Evolutionary conservation across 75 land plant species (phyloP), one percentile per base, ranked within the genome.

Genomic region (Cunninghamia lanceolata): DNA sequence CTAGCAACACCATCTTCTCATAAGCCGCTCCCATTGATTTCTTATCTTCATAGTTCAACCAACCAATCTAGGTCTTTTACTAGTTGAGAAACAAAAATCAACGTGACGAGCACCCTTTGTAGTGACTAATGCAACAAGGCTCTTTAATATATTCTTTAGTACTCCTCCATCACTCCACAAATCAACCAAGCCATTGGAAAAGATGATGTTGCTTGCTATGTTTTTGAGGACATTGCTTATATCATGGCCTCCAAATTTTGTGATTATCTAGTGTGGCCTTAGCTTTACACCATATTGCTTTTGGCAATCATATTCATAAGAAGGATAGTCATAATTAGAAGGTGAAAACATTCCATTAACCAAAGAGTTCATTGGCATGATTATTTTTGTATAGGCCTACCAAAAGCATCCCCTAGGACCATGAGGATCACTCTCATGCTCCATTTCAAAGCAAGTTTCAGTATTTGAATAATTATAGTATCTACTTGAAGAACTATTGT

Each of bases 141-240:
- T 96, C 32, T 90, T 84, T 9, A 96, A 96, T 84, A 96, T 91
- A 81, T 84, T 90, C 80, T 92, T 83, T 21, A 96, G 85, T 4
- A 96, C 97, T 77, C 97, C 93, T 91, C 96, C 97, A 34, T 92
- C 90, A 85, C 97, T 96, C 97, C 97, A 96, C 21, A 96, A 96
- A 85, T 96, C 97, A 84, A 92, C 83, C 71, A 96, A 83, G 38
- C n/a, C n/a, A n/a, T n/a, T n/a, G n/a, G n/a, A n/a, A n/a, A n/a
- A n/a, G n/a, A n/a, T n/a, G n/a, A n/a, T 96, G 77, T 95, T 95
- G 93, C 97, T 95, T 17, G 91, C 97, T 84, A 89, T 94, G 34
- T 91, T 82, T 85, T 91, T 92, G 87, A 96, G 86, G 1, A 90
- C 93, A 71, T 85, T 85, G 83, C 87, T 78, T 68, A 96, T 91